Evolutionary conservation across 106 monocot genomes (phyloP).

Genomic region (Phalaenopsis equestris): DNA sequence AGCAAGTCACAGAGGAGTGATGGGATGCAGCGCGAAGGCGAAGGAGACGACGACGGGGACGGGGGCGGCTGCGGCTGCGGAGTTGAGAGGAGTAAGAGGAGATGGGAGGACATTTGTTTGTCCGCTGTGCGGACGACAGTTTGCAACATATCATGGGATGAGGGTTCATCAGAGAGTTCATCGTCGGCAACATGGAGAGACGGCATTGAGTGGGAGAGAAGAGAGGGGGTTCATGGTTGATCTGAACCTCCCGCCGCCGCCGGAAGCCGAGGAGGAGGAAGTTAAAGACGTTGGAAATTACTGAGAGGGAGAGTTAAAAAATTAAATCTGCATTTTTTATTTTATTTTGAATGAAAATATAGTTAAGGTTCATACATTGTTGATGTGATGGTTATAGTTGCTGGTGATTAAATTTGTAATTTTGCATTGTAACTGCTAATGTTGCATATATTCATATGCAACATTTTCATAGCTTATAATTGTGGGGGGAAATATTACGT

Average conservation of each 20-base stretch:
- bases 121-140: neutral
- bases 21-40: constrained; percentile 3
- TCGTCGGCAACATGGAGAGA: neutral
- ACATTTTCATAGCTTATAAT: too few relatives aligned
- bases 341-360: too few relatives aligned
- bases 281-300: neutral
- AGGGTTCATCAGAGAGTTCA: constrained; percentile 5
- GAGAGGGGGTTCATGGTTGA: neutral
- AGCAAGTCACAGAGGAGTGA: constrained; percentile 7
- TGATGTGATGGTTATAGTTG: too few relatives aligned
- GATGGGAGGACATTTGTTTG: neutral
- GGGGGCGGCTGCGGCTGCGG: too few relatives aligned
- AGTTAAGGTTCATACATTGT: too few relatives aligned
- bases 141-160: constrained; percentile 4
- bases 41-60: neutral
- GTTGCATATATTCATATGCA: too few relatives aligned
- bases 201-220: neutral
- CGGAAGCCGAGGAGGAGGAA: neutral
- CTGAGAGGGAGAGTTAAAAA: too few relatives aligned
- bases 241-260: constrained; percentile 3
- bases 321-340: too few relatives aligned
- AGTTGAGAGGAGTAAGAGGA: neutral
- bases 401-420: too few relatives aligned
- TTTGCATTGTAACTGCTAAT: too few relatives aligned
- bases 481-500: too few relatives aligned